These are phyloP conservation scores for Rhynchosporium agropyri DNA, from an alignment of 2,329 filamentous ascomycete species.

Conservation along the genomic window DNA sequence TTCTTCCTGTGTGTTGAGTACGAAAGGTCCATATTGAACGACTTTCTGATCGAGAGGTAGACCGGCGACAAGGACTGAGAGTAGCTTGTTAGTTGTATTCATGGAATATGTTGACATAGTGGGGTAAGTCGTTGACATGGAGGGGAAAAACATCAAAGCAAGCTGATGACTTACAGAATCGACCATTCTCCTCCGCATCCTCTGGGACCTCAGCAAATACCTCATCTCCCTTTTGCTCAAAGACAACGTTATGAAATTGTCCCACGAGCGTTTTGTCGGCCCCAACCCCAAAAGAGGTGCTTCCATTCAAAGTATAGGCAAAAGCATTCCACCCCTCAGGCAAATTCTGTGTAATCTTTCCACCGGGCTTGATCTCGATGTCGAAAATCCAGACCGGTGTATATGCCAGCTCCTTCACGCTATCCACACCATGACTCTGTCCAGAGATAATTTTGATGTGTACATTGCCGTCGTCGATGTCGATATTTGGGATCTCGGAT, in stretches of 20 bases:
- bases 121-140: not conserved
- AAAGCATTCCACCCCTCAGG: conserved; percentile 89
- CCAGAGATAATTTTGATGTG: conserved; percentile 89
- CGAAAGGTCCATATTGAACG: conserved; percentile 84
- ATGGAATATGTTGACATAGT: no score
- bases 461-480: conserved; percentile 72
- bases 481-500: conserved; percentile 76
- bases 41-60: conserved; percentile 78
- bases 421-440: conserved; percentile 80
- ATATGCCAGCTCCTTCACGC: conserved; percentile 87
- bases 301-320: conserved; percentile 80
- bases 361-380: conserved; percentile 77
- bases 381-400: conserved; percentile 97
- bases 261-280: conserved; percentile 56
- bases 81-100: conserved; percentile 10
- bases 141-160: not conserved
- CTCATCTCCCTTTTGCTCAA: conserved; percentile 76
- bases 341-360: conserved; percentile 72
- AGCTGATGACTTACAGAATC: conserved; percentile 45
- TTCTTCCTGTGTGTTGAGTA: conserved; percentile 71
- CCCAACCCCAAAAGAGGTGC: conserved; percentile 61
- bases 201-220: conserved; percentile 71
- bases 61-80: conserved; percentile 70
- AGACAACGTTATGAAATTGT: conserved; percentile 87
- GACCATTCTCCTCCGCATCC: conserved; percentile 57